Evolutionary conservation across 768 basidiomycete species (phyloP), one percentile per base, ranked within the genome.

Genomic region (Hygrophorus russula): DNA sequence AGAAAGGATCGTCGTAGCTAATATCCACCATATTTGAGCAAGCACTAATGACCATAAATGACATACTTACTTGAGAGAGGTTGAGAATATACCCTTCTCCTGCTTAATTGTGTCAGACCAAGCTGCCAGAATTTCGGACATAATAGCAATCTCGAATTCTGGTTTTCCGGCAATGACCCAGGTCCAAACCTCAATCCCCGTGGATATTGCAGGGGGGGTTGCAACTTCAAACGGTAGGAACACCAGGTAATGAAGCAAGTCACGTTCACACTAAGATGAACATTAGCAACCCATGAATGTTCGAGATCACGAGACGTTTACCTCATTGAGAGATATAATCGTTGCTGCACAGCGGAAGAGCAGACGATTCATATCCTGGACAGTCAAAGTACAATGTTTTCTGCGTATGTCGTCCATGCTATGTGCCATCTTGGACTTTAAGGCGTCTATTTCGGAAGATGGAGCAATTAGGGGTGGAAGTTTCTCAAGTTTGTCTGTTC

Each of bases 161-260:
- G 87, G 80, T 46, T 87, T 78, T 57, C 94, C 86, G 11, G 86
- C 78, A 41, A 96, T 83, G 0, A 96, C 73, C 93, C 93, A 97
- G 2, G 85, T 90, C 96, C 96, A 98, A 8, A 84, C 82, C 56
- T 98, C 92, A 34, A 92, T 81, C 0, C 89, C 93, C 1, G 87
- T 77, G 12, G 87, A 74, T 45, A 97, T 77, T 1, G 91, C 79
- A 3, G 86, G 67, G 1, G 92, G 89, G 1, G 86, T 92, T 49
- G 89, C 89, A 2, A 87, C 81, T 44, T 86, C 82, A 53, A 98
- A 87, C 0, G 96, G 96, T 13, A 98, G 60, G 28, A 73, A 69
- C 6, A 98, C 92, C 18, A 98, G 67, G 58, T 90, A 82, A 60
- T 88, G 84, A 8, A 98, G 64, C 11, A 98, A 67, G 17, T 85